Conservation (phyloP, 768 basidiomycete species). For the Termitomyces eurrhizus region DNA sequence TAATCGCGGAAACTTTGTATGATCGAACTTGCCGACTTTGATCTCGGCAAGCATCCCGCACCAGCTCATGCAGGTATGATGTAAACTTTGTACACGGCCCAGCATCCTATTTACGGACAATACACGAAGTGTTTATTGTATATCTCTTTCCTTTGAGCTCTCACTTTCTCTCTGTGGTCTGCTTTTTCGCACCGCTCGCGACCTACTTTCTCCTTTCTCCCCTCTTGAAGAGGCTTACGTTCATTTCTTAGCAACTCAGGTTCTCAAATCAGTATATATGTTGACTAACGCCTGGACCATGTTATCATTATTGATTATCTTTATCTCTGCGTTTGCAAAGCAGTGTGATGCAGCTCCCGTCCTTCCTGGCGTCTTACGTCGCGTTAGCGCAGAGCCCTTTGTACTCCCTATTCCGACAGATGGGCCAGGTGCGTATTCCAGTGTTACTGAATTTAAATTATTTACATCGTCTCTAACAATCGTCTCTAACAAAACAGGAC, state of each 20-base stretch:
- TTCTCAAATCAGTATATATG: background rate
- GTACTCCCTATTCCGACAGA: constrained; percentile 18
- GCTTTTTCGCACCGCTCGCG: background rate
- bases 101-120: background rate
- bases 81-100: background rate
- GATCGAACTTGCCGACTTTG: background rate
- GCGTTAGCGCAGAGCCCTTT: constrained; percentile 15
- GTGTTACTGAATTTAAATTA: background rate
- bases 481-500: constrained; percentile 12
- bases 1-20: background rate
- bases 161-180: background rate
- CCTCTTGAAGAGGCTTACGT: constrained; percentile 17
- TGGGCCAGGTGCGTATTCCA: constrained; percentile 13
- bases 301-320: constrained; percentile 1
- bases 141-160: background rate
- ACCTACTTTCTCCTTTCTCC: background rate
- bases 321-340: constrained; percentile 7
- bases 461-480: no score
- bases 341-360: constrained; percentile 8
- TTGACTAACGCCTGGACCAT: background rate
- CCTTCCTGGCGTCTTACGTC: background rate
- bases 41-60: background rate
- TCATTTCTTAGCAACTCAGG: background rate
- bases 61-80: background rate
- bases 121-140: background rate